Conservation (phyloP, 345 rosid species). For the Moricandia moricandioides region DNA sequence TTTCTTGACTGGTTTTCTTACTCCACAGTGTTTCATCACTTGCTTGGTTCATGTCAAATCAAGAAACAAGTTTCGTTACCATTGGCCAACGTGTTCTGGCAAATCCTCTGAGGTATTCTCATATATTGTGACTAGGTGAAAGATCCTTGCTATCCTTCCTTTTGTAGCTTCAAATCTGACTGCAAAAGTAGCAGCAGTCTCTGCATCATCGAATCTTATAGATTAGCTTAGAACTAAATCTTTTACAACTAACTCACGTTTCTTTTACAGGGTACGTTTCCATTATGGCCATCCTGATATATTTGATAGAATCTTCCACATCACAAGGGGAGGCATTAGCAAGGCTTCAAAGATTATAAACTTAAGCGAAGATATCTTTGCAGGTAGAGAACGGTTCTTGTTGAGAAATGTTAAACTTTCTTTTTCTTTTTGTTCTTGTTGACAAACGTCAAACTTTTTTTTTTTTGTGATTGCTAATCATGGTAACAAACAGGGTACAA, state of each 20-base stretch:
- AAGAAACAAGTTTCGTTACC: slow-evolving; percentile 94
- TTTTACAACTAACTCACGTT: slow-evolving; percentile 5
- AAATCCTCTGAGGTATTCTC: slow-evolving; percentile 79
- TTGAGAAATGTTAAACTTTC: background rate
- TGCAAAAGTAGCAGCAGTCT: slow-evolving; percentile 4
- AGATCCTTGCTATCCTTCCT: background rate
- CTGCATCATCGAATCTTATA: background rate
- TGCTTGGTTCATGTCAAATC: slow-evolving; percentile 99
- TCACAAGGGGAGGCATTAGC: slow-evolving; percentile 97
- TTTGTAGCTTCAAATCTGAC: slow-evolving; percentile 13
- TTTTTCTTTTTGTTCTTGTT: background rate
- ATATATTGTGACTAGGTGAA: slow-evolving; percentile 3
- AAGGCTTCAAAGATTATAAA: slow-evolving; percentile 92
- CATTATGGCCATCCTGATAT: slow-evolving; percentile 99
- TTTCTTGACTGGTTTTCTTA: slow-evolving; percentile 4
- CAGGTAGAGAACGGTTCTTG: slow-evolving; percentile 51
- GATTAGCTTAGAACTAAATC: background rate
- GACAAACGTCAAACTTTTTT: no score
- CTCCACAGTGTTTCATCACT: slow-evolving; percentile 91
- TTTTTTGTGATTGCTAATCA: slow-evolving; percentile 28
- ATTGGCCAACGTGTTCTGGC: slow-evolving; percentile 96
- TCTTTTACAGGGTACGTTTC: slow-evolving; percentile 78
- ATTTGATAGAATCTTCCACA: slow-evolving; percentile 92
- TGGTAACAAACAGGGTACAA: slow-evolving; percentile 64
- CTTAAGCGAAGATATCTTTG: slow-evolving; percentile 92